Percentiles rank a stretch among this genome's conserved stretches.
phyloP scores from a whole-genome alignment of 108 stramenopile species.

The Conticribra weissflogii region DNA sequence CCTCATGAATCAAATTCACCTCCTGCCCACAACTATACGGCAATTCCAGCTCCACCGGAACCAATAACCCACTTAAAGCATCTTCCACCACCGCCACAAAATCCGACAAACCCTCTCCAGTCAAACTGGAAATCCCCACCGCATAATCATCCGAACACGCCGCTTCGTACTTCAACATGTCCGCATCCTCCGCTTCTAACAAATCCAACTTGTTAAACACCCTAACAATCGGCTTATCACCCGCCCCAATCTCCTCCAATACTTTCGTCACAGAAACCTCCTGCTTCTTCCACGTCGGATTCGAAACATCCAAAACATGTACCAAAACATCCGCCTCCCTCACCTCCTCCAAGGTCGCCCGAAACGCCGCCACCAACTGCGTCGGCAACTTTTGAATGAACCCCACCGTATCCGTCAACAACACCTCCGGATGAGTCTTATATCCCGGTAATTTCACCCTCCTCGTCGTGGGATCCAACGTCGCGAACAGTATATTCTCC shows the following conservation, averaged over 20 bases:
- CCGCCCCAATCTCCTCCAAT: constrained; percentile 72
- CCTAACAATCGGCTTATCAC: constrained; percentile 76
- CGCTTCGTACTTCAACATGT: constrained; percentile 65
- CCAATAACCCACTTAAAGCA: constrained; percentile 62
- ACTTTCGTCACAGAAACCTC: constrained; percentile 74
- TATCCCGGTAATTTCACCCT: constrained; percentile 91
- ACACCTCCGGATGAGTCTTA: constrained; percentile 92
- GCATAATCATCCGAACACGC: constrained; percentile 54
- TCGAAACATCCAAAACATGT: constrained; percentile 92
- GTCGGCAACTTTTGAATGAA: constrained; percentile 98
- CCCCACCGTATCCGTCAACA: constrained; percentile 97
- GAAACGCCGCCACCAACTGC: constrained; percentile 93
- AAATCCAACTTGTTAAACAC: constrained; percentile 88
- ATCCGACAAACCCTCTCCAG: constrained; percentile 78
- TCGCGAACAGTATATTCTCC: constrained; percentile 95
- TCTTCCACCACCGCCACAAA: constrained; percentile 83
- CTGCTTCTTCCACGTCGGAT: constrained; percentile 87
- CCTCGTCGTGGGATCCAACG: constrained; percentile 96
- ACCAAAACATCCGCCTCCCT: constrained; percentile 91
- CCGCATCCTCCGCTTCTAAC: constrained; percentile 66
- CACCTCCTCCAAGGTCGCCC: constrained; percentile 96
- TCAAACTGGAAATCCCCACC: constrained; percentile 74
- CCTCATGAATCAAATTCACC: constrained; percentile 81
- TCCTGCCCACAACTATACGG: constrained; percentile 84
- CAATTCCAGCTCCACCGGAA: constrained; percentile 74